Evolutionary conservation across 345 rosid species (phyloP).

Genomic region (Ailanthus altissimus): DNA sequence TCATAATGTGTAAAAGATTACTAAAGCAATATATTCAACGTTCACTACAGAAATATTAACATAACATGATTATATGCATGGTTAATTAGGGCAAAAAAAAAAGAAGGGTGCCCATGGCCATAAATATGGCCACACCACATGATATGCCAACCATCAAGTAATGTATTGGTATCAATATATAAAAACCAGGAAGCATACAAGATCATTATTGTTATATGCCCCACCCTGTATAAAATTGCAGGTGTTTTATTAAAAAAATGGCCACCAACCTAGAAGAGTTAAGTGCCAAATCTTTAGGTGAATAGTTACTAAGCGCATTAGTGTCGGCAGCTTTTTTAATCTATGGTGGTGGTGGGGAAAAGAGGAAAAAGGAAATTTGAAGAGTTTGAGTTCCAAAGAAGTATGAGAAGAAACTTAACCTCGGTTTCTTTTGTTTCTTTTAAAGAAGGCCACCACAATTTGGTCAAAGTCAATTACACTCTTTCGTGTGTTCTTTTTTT

Average conservation of each 20-base stretch:
- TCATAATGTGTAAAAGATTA: too few relatives aligned
- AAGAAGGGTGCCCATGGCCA: too few relatives aligned
- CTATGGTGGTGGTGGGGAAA: not conserved
- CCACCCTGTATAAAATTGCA: not conserved
- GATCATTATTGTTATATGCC: not conserved
- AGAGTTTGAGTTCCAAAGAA: not conserved
- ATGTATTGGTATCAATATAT: too few relatives aligned
- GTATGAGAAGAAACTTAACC: not conserved
- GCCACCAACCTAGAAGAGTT: not conserved
- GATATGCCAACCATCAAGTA: too few relatives aligned
- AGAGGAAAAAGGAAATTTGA: not conserved
- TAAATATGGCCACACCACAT: too few relatives aligned
- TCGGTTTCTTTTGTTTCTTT: too few relatives aligned
- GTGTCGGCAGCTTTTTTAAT: conserved; percentile 9
- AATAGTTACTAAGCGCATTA: not conserved
- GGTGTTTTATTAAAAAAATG: not conserved
- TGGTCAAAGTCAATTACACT: conserved; percentile 9
- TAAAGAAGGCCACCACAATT: conserved; percentile 1
- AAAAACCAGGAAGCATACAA: not conserved
- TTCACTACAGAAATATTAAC: too few relatives aligned
- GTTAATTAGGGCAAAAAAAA: too few relatives aligned
- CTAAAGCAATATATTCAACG: too few relatives aligned
- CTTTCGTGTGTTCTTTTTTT: too few relatives aligned
- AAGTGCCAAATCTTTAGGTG: not conserved
- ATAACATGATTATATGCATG: too few relatives aligned